Evolutionary conservation across 345 rosid species (phyloP).

Genomic region (Populus deltoides): DNA sequence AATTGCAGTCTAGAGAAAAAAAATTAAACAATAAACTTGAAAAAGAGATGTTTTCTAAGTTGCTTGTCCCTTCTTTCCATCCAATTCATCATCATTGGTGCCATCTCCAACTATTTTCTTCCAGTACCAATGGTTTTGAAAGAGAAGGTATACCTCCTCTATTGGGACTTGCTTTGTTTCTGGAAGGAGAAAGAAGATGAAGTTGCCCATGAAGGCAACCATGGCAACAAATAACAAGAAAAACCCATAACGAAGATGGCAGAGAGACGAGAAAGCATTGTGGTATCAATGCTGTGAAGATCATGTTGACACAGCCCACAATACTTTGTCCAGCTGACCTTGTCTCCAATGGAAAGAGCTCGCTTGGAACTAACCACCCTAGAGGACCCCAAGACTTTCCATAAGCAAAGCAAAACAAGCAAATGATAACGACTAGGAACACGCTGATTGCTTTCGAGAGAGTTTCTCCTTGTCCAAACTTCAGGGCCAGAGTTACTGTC

Average conservation of each 20-base stretch:
- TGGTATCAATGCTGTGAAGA: constrained; percentile 81
- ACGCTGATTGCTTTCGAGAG: constrained; percentile 42
- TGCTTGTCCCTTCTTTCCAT: background rate
- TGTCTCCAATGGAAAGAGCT: constrained; percentile 80
- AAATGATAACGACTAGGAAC: constrained; percentile 58
- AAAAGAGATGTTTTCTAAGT: background rate
- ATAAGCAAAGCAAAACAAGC: constrained; percentile 69
- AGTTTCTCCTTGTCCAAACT: constrained; percentile 58
- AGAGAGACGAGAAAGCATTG: constrained; percentile 77
- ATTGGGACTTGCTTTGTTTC: constrained; percentile 91
- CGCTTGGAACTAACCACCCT: constrained; percentile 95
- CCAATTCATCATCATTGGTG: background rate
- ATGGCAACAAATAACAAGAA: constrained; percentile 69
- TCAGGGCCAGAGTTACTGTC: constrained; percentile 57
- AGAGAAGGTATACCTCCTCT: constrained; percentile 74
- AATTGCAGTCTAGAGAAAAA: background rate
- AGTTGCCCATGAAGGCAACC: constrained; percentile 62
- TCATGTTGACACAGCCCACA: constrained; percentile 73
- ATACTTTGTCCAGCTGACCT: constrained; percentile 90
- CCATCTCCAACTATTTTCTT: constrained; percentile 43
- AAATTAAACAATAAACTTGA: background rate
- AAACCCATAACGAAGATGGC: constrained; percentile 69
- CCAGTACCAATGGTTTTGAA: constrained; percentile 78
- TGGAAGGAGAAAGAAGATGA: constrained; percentile 74
- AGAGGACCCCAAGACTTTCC: constrained; percentile 97